Base-by-base conservation (phyloP, 306 rosid genomes). In the Vigna angularis region DNA sequence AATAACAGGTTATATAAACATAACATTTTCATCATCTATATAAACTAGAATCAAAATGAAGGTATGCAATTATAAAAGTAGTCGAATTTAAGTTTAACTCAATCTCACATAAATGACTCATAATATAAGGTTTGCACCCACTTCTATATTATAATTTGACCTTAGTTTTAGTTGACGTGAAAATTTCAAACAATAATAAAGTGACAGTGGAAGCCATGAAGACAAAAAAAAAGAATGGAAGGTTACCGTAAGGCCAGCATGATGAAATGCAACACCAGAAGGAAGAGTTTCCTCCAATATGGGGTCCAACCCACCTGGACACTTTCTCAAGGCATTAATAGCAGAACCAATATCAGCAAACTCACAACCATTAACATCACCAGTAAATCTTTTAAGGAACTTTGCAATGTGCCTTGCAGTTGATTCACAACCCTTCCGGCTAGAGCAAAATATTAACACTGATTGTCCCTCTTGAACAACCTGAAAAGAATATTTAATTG, bases 361-460 rank as follows among this genome's bases (percentile, higher is more conserved):
- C 85, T 92, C 98, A 66, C 88, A 79, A 59, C 86, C 88, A 70
- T 38, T 85, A 79, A 79, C 73, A 70, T 84, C 78, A 47, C 73
- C 84, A 24, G 81, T 74, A 85, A 84, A 91, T 65, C 85, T 86
- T 82, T 88, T 88, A 50, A 95, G 93, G 74, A 91, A 92, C 83
- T 86, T 89, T 42, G 97, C 87, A 63, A 95, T 90, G 57, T 95
- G 98, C 81, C 79, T 92, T 2, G 98, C 97, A 44, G 98, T 92
- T 85, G 98, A 92, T 89, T 95, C 98, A 71, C 98, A 95, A 75
- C 98, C 98, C 87, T 92, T 95, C 65, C 98, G 81, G 83, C 98
- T 95, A 63, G 96, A 91, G 86, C 98, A 95, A 86, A 95, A 95
- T 85, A 95, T 95, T 69, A 95, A 83, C 79, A 92, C 98, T 2